Conservation (phyloP, 305 asterid species). For the Stenogyne calaminthoides region DNA sequence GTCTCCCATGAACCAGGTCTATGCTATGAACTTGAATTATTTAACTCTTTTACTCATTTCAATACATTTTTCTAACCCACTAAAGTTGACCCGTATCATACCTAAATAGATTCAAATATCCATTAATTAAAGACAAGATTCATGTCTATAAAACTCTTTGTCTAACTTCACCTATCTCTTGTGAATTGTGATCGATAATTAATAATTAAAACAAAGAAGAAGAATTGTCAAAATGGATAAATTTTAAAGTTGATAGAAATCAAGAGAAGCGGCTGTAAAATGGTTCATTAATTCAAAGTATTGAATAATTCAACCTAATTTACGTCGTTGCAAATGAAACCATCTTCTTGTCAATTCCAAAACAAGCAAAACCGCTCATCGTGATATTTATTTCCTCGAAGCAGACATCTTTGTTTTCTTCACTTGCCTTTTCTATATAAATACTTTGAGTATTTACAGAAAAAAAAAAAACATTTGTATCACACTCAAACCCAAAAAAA, state of each 20-base stretch:
- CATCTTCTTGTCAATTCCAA: constrained; percentile 16
- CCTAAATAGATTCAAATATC: too few relatives aligned
- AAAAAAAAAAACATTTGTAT: neutral
- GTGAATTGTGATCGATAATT: neutral
- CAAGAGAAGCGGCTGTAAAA: neutral
- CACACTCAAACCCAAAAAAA: neutral
- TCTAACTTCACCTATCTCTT: neutral
- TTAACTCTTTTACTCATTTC: too few relatives aligned
- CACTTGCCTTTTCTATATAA: constrained; percentile 20
- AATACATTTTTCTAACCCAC: too few relatives aligned
- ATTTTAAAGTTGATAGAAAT: neutral
- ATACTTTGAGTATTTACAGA: neutral
- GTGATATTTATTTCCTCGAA: neutral
- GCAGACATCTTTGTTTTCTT: constrained; percentile 1
- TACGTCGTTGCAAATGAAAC: constrained; percentile 9
- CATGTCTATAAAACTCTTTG: neutral
- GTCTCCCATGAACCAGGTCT: too few relatives aligned
- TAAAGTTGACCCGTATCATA: too few relatives aligned
- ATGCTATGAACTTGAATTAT: too few relatives aligned
- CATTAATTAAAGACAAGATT: too few relatives aligned
- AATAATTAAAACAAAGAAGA: neutral
- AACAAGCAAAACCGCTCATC: constrained; percentile 19
- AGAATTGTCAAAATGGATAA: neutral
- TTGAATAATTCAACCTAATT: constrained; percentile 24
- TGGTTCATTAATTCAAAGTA: constrained; percentile 5